phyloP scores from a whole-genome alignment of 2,329 filamentous ascomycete species.

The Trichoderma koningii region DNA sequence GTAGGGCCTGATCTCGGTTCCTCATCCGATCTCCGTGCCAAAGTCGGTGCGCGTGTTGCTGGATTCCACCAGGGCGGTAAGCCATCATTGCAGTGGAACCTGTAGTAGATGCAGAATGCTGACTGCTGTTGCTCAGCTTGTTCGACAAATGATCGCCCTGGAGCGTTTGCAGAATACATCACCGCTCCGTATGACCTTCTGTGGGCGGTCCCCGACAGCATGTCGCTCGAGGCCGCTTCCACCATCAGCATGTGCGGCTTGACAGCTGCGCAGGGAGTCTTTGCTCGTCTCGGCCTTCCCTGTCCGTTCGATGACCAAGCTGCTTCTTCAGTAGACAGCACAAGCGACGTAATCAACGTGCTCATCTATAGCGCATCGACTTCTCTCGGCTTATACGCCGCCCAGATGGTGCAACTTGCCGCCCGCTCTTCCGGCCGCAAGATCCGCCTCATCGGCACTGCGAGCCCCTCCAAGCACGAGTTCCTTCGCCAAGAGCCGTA shows the following conservation, averaged over 20 bases:
- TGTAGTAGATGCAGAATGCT: not conserved
- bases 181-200: constrained; percentile 41
- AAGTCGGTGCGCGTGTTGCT: constrained; percentile 40
- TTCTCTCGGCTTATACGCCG: constrained; percentile 39
- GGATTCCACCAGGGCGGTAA: constrained; percentile 47
- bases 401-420: constrained; percentile 35
- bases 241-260: constrained; percentile 46
- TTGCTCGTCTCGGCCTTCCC: constrained; percentile 40
- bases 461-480: constrained; percentile 33
- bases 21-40: constrained; percentile 27
- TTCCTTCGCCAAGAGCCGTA: constrained; percentile 41
- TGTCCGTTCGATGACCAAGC: constrained; percentile 37
- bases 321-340: not conserved
- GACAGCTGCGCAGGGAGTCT: constrained; percentile 48
- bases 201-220: constrained; percentile 40
- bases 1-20: constrained; percentile 28
- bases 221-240: constrained; percentile 44
- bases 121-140: constrained; percentile 34
- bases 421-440: constrained; percentile 21
- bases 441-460: constrained; percentile 37
- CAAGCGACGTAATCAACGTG: constrained; percentile 26
- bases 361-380: constrained; percentile 42
- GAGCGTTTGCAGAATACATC: constrained; percentile 49
- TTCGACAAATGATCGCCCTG: constrained; percentile 45
- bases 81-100: not conserved